phyloP scores from a whole-genome alignment of 129 eudicot species.

The Saussurea involucrata region DNA sequence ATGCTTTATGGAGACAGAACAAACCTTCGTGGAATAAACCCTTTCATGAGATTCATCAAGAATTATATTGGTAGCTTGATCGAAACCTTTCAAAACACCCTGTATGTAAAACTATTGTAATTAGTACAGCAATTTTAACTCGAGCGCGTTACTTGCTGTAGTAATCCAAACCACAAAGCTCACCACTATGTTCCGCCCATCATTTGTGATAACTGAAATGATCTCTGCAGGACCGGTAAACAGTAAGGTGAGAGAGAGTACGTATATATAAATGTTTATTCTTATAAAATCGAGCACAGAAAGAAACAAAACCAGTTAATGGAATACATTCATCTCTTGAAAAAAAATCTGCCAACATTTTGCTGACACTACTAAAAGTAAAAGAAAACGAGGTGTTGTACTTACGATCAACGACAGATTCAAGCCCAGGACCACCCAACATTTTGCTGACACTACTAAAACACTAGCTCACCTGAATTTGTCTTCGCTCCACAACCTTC shows the following conservation, averaged over 20 bases:
- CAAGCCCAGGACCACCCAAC: conserved; percentile 51
- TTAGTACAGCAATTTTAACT: conserved; percentile 1
- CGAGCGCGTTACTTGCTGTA: neutral
- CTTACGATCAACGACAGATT: conserved; percentile 57
- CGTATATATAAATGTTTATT: neutral
- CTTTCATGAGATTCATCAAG: conserved; percentile 95
- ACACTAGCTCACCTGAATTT: conserved; percentile 3
- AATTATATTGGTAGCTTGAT: conserved; percentile 86
- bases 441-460: conserved; percentile 21
- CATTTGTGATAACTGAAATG: conserved; percentile 79
- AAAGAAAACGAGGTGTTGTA: neutral
- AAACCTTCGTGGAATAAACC: conserved; percentile 48
- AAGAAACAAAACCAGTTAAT: neutral
- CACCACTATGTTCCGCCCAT: conserved; percentile 89
- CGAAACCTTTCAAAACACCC: conserved; percentile 84
- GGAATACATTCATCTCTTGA: neutral
- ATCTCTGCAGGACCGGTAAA: conserved; percentile 32
- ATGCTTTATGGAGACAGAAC: neutral
- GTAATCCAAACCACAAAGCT: conserved; percentile 7
- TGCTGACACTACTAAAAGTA: no score
- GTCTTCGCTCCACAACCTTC: neutral
- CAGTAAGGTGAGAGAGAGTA: neutral
- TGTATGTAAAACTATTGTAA: conserved; percentile 14
- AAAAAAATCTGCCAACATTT: neutral
- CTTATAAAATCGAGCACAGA: neutral